Percentiles rank a stretch among this genome's conserved stretches.
These are phyloP conservation scores for Pisolithus albus DNA, from an alignment of 768 basidiomycete genomes.

Conservation along the genomic window DNA sequence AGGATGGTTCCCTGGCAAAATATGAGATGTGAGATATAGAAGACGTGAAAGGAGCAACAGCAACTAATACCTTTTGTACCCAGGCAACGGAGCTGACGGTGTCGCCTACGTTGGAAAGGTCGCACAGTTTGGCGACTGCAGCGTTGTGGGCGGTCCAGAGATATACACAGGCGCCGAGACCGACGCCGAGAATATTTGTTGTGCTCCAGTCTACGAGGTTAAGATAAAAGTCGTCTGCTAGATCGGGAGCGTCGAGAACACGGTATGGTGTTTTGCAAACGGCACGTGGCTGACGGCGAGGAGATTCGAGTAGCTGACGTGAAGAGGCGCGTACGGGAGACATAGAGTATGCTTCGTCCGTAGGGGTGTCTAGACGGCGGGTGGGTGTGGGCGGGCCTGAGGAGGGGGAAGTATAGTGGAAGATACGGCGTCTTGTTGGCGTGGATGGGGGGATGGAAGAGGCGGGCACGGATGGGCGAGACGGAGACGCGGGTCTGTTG, in stretches of 20 bases:
- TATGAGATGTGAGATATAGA: background rate
- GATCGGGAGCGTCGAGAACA: slow-evolving; percentile 93
- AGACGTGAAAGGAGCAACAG: background rate
- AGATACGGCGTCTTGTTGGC: slow-evolving; percentile 52
- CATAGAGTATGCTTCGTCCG: slow-evolving; percentile 84
- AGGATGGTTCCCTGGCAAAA: slow-evolving; percentile 64
- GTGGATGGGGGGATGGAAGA: slow-evolving; percentile 38
- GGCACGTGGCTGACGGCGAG: slow-evolving; percentile 69
- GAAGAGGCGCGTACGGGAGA: slow-evolving; percentile 83
- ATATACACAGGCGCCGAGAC: slow-evolving; percentile 87
- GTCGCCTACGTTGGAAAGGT: slow-evolving; percentile 58
- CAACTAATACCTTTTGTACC: slow-evolving; percentile 63
- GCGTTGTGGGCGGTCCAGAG: slow-evolving; percentile 96
- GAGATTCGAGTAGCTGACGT: slow-evolving; percentile 76
- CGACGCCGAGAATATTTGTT: slow-evolving; percentile 92
- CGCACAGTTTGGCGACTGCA: slow-evolving; percentile 85
- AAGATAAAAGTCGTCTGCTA: slow-evolving; percentile 97
- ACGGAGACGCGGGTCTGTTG: slow-evolving; percentile 54
- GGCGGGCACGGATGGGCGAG: slow-evolving; percentile 35
- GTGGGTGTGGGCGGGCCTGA: slow-evolving; percentile 49
- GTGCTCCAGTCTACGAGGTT: slow-evolving; percentile 97
- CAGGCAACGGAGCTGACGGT: slow-evolving; percentile 85
- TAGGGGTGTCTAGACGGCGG: slow-evolving; percentile 71
- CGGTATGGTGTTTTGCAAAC: slow-evolving; percentile 95
- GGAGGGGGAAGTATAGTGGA: slow-evolving; percentile 61